Base-by-base conservation (phyloP, 768 basidiomycete species). In the Hydnomerulius pinastri region DNA sequence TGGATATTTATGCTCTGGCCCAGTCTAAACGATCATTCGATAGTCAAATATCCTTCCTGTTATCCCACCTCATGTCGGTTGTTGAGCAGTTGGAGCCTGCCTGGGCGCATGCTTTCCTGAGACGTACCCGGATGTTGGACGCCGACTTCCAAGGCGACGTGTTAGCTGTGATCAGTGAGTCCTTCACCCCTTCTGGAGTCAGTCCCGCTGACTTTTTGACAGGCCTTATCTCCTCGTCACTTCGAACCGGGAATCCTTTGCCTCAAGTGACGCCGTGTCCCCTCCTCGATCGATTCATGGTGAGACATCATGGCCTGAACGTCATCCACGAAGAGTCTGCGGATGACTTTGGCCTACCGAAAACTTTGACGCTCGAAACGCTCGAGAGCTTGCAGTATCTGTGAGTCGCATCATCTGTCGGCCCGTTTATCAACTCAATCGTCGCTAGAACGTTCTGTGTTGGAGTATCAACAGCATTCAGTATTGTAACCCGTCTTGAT, bases 221-320 rank as follows among this genome's bases (percentile, higher is more conserved):
- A 90, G 89, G 80, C 27, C 81, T 95, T 79, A 83, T 90, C 47
- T 86, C 90, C 0, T 85, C 83, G 0, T 78, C 90, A 7, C 71
- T 95, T 15, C 79, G 86, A 13, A 85, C 86, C 0, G 91, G 89
- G 4, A 73, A 71, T 6, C 83, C 92, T 0, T 72, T 95, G 3
- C 92, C 92, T 0, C 92, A 94, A 61, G 88, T 94, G 46, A 93
- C 91, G 2, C 91, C 92, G 0, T 87, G 85, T 58, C 91, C 83
- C 2, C 70, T 79, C 8, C 62, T 79, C 4, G 67, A 77, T 45
- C 73, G 78, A 1, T 80, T 77, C 49, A 65, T 76, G 64, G 63
- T 71, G 25, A 63, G 70, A 46, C 74, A 74, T 43, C 78, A 86
- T 46, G 85, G 86, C 4, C 60, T 87, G 46, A 79, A 87, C 48